Conservation (phyloP, 345 rosid genomes). For the Luvunga scandens region DNA sequence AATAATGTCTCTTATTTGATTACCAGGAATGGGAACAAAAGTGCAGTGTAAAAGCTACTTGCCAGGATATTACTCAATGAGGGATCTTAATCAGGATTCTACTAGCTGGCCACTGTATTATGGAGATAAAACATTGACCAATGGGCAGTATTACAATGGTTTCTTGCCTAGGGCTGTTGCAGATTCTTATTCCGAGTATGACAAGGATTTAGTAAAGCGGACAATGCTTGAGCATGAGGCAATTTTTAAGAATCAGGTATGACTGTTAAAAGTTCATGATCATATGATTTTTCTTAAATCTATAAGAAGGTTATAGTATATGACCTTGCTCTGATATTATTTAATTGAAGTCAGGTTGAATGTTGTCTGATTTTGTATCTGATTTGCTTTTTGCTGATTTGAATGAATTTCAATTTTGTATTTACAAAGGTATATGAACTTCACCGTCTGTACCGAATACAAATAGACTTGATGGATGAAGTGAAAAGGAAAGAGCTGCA, state of each 20-base stretch:
- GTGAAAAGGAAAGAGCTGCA: constrained; percentile 49
- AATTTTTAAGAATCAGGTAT: constrained; percentile 78
- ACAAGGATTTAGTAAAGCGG: constrained; percentile 59
- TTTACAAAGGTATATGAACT: constrained; percentile 55
- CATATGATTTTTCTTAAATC: not conserved
- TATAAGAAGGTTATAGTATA: not conserved
- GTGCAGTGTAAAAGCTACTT: constrained; percentile 70
- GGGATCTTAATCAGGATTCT: constrained; percentile 69
- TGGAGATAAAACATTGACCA: constrained; percentile 46
- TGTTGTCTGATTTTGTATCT: constrained; percentile 22
- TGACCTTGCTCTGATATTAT: constrained; percentile 19
- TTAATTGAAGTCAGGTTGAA: constrained; percentile 11
- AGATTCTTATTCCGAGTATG: constrained; percentile 47
- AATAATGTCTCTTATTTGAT: constrained; percentile 14
- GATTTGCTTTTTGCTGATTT: constrained; percentile 22
- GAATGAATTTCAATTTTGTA: constrained; percentile 14
- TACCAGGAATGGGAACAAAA: constrained; percentile 74
- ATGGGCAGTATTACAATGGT: constrained; percentile 50
- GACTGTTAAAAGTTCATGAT: constrained; percentile 4
- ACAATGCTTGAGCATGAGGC: constrained; percentile 90
- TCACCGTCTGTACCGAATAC: constrained; percentile 65
- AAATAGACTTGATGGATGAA: constrained; percentile 69
- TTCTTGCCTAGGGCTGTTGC: constrained; percentile 37
- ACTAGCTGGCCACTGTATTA: constrained; percentile 55
- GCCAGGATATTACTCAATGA: constrained; percentile 58